Evolutionary conservation across 352 stramenopile genomes (phyloP).

Genomic region (Phytophthora pistaciae): DNA sequence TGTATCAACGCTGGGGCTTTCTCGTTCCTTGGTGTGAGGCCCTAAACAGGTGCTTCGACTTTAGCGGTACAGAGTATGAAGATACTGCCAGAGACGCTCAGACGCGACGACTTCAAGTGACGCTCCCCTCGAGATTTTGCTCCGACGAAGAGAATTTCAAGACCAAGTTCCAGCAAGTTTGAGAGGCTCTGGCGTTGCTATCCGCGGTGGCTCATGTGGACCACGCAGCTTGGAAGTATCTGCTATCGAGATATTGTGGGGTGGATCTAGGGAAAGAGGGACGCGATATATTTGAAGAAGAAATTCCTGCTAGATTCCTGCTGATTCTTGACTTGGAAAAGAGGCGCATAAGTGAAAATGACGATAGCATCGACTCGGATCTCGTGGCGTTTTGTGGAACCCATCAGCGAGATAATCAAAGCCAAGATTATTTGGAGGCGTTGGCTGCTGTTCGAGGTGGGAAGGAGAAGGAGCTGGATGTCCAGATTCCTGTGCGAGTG

Average conservation of each 20-base stretch:
- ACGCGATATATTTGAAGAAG: conserved; percentile 5
- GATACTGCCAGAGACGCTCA: background rate
- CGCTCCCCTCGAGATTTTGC: too few relatives aligned
- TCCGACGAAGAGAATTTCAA: too few relatives aligned
- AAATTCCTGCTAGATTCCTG: conserved; percentile 9
- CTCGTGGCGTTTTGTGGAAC: conserved; percentile 13
- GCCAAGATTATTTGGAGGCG: background rate
- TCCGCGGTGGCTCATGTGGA: too few relatives aligned
- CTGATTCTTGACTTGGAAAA: background rate
- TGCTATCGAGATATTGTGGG: too few relatives aligned
- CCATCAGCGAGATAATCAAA: background rate
- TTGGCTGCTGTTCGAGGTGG: background rate
- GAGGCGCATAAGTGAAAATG: background rate
- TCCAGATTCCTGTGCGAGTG: conserved; percentile 15
- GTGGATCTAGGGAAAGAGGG: background rate
- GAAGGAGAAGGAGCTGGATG: background rate
- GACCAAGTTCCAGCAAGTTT: too few relatives aligned
- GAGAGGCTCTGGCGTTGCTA: too few relatives aligned
- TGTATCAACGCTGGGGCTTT: too few relatives aligned
- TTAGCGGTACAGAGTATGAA: too few relatives aligned
- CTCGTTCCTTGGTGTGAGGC: too few relatives aligned
- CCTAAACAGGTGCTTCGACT: too few relatives aligned
- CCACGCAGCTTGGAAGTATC: too few relatives aligned
- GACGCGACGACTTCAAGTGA: too few relatives aligned
- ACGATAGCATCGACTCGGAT: background rate